Evolutionary conservation across 805 yeast species (phyloP).

Genomic region (Sugiyamaella smithiae): DNA sequence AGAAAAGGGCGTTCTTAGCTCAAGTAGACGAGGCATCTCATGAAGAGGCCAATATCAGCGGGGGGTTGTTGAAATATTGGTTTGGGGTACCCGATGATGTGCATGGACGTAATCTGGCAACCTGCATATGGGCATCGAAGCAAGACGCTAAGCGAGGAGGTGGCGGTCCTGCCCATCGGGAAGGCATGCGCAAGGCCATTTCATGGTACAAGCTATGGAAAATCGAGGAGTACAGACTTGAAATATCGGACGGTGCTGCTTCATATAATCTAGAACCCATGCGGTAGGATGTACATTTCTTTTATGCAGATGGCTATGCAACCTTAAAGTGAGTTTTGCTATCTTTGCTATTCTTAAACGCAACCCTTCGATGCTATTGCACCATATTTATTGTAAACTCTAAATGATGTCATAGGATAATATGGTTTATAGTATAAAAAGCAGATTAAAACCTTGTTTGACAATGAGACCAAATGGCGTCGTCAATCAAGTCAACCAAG

Average conservation of each 20-base stretch:
- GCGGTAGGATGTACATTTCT: neutral
- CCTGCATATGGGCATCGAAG: slow-evolving; percentile 39
- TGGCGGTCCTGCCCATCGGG: slow-evolving; percentile 35
- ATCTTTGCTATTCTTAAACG: too few species aligned
- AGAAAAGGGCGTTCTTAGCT: slow-evolving; percentile 32
- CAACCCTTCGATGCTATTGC: neutral
- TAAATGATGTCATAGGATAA: too few species aligned
- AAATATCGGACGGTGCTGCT: slow-evolving; percentile 17
- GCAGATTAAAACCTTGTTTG: too few species aligned
- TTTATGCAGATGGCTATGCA: neutral
- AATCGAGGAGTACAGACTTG: slow-evolving; percentile 36
- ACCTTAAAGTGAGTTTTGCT: neutral
- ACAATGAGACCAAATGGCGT: too few species aligned
- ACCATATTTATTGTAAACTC: too few species aligned
- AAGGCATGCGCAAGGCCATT: slow-evolving; percentile 34
- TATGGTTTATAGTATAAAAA: too few species aligned
- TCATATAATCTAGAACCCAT: slow-evolving; percentile 7
- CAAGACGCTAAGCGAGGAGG: slow-evolving; percentile 38
- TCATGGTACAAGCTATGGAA: slow-evolving; percentile 39
- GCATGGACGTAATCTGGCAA: slow-evolving; percentile 38
- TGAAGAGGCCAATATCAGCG: slow-evolving; percentile 37
- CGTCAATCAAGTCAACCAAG: too few species aligned
- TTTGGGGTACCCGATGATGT: slow-evolving; percentile 38
- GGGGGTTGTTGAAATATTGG: slow-evolving; percentile 42
- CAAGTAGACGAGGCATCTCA: slow-evolving; percentile 37